Evolutionary conservation across 164 flowering plant species (phyloP).

Genomic region (Houttuynia cordata): DNA sequence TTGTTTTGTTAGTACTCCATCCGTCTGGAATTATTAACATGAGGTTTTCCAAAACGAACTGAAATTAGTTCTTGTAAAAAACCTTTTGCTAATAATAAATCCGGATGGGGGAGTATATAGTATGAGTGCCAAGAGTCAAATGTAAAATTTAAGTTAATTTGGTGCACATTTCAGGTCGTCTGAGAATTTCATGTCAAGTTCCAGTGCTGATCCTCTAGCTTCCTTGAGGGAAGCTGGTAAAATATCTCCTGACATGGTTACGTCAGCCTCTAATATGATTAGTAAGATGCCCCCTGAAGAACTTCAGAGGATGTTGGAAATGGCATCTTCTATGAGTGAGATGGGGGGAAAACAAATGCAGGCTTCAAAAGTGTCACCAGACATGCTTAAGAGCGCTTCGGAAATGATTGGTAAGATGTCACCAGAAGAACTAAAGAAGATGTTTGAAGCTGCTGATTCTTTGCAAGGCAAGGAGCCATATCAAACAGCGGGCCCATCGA

Average conservation of each 20-base stretch:
- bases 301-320: slow-evolving; percentile 53
- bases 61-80: too few species aligned
- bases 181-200: slow-evolving; percentile 59
- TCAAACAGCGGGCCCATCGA: slow-evolving; percentile 1
- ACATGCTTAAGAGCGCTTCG: slow-evolving; percentile 66
- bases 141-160: not conserved
- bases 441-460: slow-evolving; percentile 66
- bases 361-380: slow-evolving; percentile 52
- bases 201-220: slow-evolving; percentile 58
- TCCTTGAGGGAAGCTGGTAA: slow-evolving; percentile 42
- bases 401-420: slow-evolving; percentile 82
- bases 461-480: slow-evolving; percentile 12
- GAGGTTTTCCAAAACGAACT: too few species aligned
- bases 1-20: too few species aligned
- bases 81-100: too few species aligned
- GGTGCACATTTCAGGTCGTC: slow-evolving; percentile 42
- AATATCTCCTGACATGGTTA: slow-evolving; percentile 73
- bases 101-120: too few species aligned
- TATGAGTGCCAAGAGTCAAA: not conserved
- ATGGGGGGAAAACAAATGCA: not conserved
- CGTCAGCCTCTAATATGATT: slow-evolving; percentile 71
- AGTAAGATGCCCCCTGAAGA: slow-evolving; percentile 76
- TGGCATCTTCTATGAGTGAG: slow-evolving; percentile 6
- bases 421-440: slow-evolving; percentile 62
- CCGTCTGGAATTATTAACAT: too few species aligned